Percentiles rank a stretch among this genome's conserved stretches.
phyloP scores from a whole-genome alignment of 371 early-diverging fungal species.

The Rhizomucor pusillus region DNA sequence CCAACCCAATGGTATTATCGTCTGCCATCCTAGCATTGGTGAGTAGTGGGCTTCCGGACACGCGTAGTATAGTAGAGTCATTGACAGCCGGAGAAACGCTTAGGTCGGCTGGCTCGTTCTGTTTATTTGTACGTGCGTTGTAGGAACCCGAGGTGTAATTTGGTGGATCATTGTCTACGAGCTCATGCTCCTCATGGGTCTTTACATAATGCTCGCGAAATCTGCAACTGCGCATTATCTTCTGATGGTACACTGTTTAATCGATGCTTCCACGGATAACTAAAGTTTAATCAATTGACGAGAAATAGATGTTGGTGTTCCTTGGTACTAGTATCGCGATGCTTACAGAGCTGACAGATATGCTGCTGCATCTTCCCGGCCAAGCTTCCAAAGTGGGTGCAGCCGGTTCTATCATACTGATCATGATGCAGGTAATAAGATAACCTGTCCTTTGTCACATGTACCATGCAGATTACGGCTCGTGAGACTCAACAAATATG shows the following conservation, averaged over 20 bases:
- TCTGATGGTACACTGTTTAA: slow-evolving; percentile 9
- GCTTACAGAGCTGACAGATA: slow-evolving; percentile 39
- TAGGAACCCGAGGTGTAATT: slow-evolving; percentile 13
- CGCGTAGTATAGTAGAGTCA: neutral
- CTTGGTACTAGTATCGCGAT: slow-evolving; percentile 55
- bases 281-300: neutral
- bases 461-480: neutral
- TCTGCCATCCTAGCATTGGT: slow-evolving; percentile 17
- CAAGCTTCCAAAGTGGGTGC: slow-evolving; percentile 39
- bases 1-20: slow-evolving; percentile 18
- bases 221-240: slow-evolving; percentile 13
- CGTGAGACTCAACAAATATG: too few species aligned
- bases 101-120: slow-evolving; percentile 20
- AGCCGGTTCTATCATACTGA: slow-evolving; percentile 60
- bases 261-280: neutral
- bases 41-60: neutral
- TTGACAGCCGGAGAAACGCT: neutral
- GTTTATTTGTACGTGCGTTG: slow-evolving; percentile 12
- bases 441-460: neutral
- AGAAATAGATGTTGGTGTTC: slow-evolving; percentile 48
- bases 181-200: slow-evolving; percentile 8
- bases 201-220: slow-evolving; percentile 17
- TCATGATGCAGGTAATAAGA: slow-evolving; percentile 49
- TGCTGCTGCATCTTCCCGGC: slow-evolving; percentile 6
- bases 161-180: slow-evolving; percentile 29